Evolutionary conservation across 805 yeast genomes (phyloP), one percentile per base, ranked within the genome.

Genomic region (Komagataella phaffii): DNA sequence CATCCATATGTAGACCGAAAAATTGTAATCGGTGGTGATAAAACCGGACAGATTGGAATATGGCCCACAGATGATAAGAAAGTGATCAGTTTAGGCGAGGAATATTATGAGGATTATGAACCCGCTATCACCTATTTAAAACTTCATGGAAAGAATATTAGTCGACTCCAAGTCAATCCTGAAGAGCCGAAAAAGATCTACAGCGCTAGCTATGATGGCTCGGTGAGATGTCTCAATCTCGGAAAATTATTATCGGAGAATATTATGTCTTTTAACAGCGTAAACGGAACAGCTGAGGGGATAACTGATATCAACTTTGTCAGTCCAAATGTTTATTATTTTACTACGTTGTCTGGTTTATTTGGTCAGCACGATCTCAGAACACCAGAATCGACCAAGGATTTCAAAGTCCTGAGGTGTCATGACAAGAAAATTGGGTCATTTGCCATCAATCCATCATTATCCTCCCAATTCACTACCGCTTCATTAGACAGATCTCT

Each of bases 341-440:
- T 85, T 61, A 79, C 96, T 0, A 89, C 98, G 0, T 69, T 91
- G 50, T 72, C 76, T 4, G 99, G 99, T 1, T 82, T 82, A 53
- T 84, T 91, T 63, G 80, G 86, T 18, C 74, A 71, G n/a, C 74
- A 83, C 54, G 98, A 91, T 63, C 51, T 80, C 10, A 71, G 99
- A 55, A 65, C 71, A 17, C 52, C 60, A 43, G 53, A 49, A 17
- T 45, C 48, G 53, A 52, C 57, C 47, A 50, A 58, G 6, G 53
- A 52, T 17, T 53, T 59, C 4, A 58, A 65, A 4, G 66, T 81
- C n/a, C 69, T 74, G 47, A 72, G 95, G 56, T 64, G 90, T 14
- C 88, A 90, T 53, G 95, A 87, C 60, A 90, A 91, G 62, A 93
- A 93, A 62, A 90, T 93, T 52, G 98, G 98, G 0, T 88, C 95